phyloP scores from a whole-genome alignment of 2,329 filamentous ascomycete species.

The Colletotrichum sp. region DNA sequence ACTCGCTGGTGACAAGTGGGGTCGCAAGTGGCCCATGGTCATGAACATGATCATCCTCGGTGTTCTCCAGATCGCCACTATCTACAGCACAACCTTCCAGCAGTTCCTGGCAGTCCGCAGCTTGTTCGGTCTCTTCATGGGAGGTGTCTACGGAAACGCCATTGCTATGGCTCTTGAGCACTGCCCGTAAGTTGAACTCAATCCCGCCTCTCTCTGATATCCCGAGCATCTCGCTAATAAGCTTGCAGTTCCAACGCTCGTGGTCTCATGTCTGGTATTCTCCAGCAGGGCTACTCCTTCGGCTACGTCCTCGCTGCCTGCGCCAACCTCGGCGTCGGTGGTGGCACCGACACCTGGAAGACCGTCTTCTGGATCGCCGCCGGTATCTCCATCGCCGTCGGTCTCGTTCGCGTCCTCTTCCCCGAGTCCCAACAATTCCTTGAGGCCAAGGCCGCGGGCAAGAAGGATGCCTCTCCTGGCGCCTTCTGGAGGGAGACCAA shows the following conservation, averaged over 20 bases:
- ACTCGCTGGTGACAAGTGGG: constrained; percentile 78
- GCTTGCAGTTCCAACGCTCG: constrained; percentile 62
- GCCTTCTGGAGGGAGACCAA: constrained; percentile 75
- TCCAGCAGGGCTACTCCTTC: constrained; percentile 83
- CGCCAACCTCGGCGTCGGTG: constrained; percentile 76
- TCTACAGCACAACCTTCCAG: constrained; percentile 73
- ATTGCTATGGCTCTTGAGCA: constrained; percentile 80
- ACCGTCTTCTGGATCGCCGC: constrained; percentile 74
- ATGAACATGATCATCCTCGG: constrained; percentile 77
- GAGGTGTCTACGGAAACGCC: constrained; percentile 80
- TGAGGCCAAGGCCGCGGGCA: constrained; percentile 67
- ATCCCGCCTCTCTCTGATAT: background rate
- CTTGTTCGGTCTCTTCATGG: constrained; percentile 81
- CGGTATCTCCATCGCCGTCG: constrained; percentile 71
- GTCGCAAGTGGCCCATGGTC: constrained; percentile 85
- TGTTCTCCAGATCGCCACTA: constrained; percentile 74
- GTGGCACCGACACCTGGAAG: constrained; percentile 70
- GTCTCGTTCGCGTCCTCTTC: constrained; percentile 70
- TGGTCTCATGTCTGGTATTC: constrained; percentile 81
- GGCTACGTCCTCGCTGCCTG: constrained; percentile 82
- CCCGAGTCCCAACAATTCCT: constrained; percentile 79
- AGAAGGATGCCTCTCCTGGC: constrained; percentile 42
- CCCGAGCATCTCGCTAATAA: background rate
- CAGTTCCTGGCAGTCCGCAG: constrained; percentile 78
- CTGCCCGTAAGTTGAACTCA: constrained; percentile 57